Base-by-base conservation (phyloP, 1,284 basidiomycete species). In the Athelia psychrophila region DNA sequence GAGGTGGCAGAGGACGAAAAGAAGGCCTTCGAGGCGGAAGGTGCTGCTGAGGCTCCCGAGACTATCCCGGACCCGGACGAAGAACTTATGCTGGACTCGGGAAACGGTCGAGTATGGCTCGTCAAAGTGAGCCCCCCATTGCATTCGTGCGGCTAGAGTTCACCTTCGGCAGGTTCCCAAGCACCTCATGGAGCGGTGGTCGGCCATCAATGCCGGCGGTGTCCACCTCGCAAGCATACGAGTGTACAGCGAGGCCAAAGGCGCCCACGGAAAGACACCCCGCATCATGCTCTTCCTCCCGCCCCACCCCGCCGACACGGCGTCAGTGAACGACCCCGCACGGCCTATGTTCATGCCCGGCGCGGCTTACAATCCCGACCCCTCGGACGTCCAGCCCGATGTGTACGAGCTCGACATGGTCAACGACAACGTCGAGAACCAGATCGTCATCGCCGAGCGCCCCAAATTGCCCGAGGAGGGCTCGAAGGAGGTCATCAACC, bases 391-490 rank as follows among this genome's bases (percentile, higher is more conserved):
- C 5, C 76, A 80, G 52, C 79, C 79, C 6, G 86, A 88, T 58
- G 76, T 78, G 62, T 91, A 87, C 65, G 86, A 90, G 60, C 72
- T 91, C 35, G 86, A 88, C 25, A 88, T 91, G 84, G 77, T 88
- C 40, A 86, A 88, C 56, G 83, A 87, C 53, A 66, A 78, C 18
- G 86, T 91, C 3, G 83, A 87, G 56, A 90, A 90, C 67, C 87
- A 90, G 64, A 76, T 88, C 53, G 87, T 90, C 42, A 77, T 91
- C 35, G 86, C 88, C 0, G 87, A 90, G 65, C 78, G 84, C 40
- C 84, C 84, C 20, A 89, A 87, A 59, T 81, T 84, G 54, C 66
- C 80, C 77, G 16, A 60, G 64, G 5, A 65, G 64, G 18, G 58
- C 72, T 45, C 62, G 60, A 16, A 54, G 18, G 59, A 24, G 64